phyloP scores from a whole-genome alignment of 371 early-diverging fungal species.

The Circinella umbellata region DNA sequence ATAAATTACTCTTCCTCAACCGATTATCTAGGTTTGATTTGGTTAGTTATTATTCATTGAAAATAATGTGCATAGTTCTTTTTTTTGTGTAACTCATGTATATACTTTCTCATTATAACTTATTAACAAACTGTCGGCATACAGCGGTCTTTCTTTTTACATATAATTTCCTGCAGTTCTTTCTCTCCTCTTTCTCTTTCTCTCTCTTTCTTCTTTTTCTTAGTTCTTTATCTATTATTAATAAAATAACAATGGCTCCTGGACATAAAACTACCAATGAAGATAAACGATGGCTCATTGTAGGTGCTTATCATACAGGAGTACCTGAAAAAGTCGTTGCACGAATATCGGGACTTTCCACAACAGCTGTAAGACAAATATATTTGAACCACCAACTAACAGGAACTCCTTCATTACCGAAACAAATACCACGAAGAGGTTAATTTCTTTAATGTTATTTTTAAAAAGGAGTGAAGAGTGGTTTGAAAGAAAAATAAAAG shows the following conservation, averaged over 20 bases:
- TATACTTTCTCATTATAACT: too few species aligned
- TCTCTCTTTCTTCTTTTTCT: background rate
- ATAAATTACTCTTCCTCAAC: too few species aligned
- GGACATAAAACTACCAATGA: constrained; percentile 26
- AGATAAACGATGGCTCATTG: constrained; percentile 54
- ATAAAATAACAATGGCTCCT: constrained; percentile 7
- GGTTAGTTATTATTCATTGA: too few species aligned
- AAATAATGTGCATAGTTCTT: too few species aligned
- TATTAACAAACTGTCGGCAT: too few species aligned
- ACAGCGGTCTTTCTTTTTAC: too few species aligned
- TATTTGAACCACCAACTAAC: constrained; percentile 45
- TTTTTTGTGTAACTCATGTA: too few species aligned
- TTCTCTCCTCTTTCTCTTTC: too few species aligned
- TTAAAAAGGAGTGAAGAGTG: background rate
- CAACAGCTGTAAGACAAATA: constrained; percentile 50
- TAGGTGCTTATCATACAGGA: constrained; percentile 54
- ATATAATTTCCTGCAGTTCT: too few species aligned
- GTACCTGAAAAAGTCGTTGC: constrained; percentile 49
- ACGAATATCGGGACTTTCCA: constrained; percentile 49
- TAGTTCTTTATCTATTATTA: too few species aligned
- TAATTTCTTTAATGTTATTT: constrained; percentile 1
- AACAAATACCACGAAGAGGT: constrained; percentile 43
- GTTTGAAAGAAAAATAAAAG: background rate
- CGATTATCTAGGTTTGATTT: too few species aligned
- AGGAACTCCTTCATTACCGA: constrained; percentile 44